phyloP scores from a whole-genome alignment of 139 green algal genomes.

The Chlamydomonas sphaeroides region DNA sequence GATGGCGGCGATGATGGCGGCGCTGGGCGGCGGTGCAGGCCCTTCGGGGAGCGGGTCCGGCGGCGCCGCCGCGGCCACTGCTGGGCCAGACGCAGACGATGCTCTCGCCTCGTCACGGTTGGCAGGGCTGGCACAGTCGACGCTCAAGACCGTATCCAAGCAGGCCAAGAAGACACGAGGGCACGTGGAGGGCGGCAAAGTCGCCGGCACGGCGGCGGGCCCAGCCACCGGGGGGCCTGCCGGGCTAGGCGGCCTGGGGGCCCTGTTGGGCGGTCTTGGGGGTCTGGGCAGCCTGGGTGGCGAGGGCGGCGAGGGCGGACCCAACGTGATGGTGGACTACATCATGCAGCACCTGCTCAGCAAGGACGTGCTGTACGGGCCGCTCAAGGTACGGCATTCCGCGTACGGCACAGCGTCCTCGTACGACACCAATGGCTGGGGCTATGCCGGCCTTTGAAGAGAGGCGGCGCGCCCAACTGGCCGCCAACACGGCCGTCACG shows the following conservation, averaged over 20 bases:
- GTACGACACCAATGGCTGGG: too few relatives aligned
- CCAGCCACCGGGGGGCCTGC: neutral
- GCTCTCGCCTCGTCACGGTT: slow-evolving; percentile 38
- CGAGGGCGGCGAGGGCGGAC: slow-evolving; percentile 23
- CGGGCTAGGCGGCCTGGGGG: neutral
- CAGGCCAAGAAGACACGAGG: slow-evolving; percentile 48
- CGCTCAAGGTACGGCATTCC: slow-evolving; percentile 71
- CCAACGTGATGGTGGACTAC: slow-evolving; percentile 73
- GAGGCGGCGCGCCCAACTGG: too few relatives aligned
- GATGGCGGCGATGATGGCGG: neutral
- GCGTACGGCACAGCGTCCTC: neutral
- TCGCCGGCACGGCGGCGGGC: neutral
- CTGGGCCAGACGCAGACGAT: neutral
- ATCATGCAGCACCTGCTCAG: slow-evolving; percentile 90
- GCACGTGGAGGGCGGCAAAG: neutral
- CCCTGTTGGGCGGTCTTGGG: neutral
- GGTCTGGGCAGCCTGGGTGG: slow-evolving; percentile 14
- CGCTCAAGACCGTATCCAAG: slow-evolving; percentile 52
- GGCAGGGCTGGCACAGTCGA: slow-evolving; percentile 55
- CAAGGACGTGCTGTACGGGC: slow-evolving; percentile 89
- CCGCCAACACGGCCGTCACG: too few relatives aligned
- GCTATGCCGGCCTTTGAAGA: too few relatives aligned
- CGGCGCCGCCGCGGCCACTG: neutral
- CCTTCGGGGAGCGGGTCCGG: neutral
- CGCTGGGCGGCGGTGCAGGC: neutral